These are phyloP conservation scores for Leccinum ponderosum DNA, from an alignment of 1,284 basidiomycete genomes.

Conservation along the genomic window DNA sequence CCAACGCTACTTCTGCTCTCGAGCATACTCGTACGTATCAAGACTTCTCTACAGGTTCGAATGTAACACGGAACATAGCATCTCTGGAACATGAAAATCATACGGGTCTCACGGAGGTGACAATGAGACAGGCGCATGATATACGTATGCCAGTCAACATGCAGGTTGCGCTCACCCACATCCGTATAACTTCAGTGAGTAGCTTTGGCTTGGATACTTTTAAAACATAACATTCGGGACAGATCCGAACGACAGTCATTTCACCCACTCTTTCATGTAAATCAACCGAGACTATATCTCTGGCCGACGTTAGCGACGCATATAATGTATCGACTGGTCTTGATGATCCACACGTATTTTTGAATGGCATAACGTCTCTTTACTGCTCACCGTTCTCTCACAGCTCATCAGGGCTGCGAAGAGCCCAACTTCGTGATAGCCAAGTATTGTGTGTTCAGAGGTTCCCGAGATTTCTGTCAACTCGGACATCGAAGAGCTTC, in stretches of 20 bases:
- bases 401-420: constrained; percentile 72
- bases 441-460: constrained; percentile 62
- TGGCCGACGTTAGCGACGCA: constrained; percentile 82
- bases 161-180: constrained; percentile 61
- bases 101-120: constrained; percentile 57
- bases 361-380: neutral
- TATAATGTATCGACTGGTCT: constrained; percentile 76
- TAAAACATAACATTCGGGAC: constrained; percentile 11
- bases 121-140: constrained; percentile 59
- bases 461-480: constrained; percentile 78
- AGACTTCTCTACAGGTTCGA: neutral
- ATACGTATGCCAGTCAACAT: constrained; percentile 65
- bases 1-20: constrained; percentile 65
- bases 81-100: constrained; percentile 57
- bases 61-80: constrained; percentile 38
- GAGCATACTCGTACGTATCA: constrained; percentile 51
- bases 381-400: constrained; percentile 2
- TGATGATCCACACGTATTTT: constrained; percentile 75
- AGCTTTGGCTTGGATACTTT: neutral
- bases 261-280: constrained; percentile 65
- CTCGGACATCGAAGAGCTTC: constrained; percentile 71
- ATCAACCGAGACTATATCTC: constrained; percentile 76
- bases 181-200: constrained; percentile 68
- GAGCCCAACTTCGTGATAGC: constrained; percentile 58
- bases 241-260: constrained; percentile 67